These are phyloP conservation scores for Chalciporus sp. DNA, from an alignment of 1,284 basidiomycete species.

Conservation along the genomic window DNA sequence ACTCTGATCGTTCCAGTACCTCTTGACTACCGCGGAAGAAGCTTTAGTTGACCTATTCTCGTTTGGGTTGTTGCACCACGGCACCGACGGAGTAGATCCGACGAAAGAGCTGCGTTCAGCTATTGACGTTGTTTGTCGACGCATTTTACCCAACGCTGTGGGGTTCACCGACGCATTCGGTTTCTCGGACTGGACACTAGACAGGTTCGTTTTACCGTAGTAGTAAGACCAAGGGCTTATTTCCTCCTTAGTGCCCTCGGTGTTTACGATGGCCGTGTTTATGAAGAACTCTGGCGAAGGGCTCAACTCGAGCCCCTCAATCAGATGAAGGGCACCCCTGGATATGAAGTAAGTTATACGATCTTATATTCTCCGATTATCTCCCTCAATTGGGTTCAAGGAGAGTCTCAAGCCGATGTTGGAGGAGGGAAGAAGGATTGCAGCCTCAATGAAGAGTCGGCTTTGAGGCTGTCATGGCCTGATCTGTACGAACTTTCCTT, in stretches of 20 bases:
- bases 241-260: conserved; percentile 54
- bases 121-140: conserved; percentile 51
- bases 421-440: conserved; percentile 24
- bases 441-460: conserved; percentile 18
- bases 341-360: conserved; percentile 50
- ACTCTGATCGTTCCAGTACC: conserved; percentile 45
- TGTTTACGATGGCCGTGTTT: conserved; percentile 67
- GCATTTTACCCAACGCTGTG: conserved; percentile 68
- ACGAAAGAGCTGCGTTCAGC: conserved; percentile 55
- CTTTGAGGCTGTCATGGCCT: conserved; percentile 25
- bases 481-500: too few relatives aligned
- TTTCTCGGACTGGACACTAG: conserved; percentile 77
- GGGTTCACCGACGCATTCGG: conserved; percentile 77
- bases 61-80: conserved; percentile 45
- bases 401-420: conserved; percentile 32
- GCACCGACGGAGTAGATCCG: conserved; percentile 39
- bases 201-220: conserved; percentile 48
- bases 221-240: background rate
- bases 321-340: too few relatives aligned
- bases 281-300: conserved; percentile 68
- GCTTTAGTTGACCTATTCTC: conserved; percentile 61
- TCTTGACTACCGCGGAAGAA: conserved; percentile 59
- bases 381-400: too few relatives aligned
- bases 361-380: background rate
- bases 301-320: conserved; percentile 68